Evolutionary conservation across 768 basidiomycete genomes (phyloP).

Genomic region (Flagelloscypha sp.): DNA sequence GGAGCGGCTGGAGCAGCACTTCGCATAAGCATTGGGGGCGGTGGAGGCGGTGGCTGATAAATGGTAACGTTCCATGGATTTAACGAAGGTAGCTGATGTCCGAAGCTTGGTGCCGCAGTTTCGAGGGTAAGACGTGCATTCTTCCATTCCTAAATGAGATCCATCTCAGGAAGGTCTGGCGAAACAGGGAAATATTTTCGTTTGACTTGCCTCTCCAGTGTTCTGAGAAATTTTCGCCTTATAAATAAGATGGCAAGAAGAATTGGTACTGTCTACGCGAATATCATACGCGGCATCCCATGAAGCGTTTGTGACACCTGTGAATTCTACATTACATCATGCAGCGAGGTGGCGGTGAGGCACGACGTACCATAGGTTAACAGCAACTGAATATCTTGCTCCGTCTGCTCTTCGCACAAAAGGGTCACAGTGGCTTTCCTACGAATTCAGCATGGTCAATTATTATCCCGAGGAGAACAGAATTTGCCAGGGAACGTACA

Average conservation of each 20-base stretch:
- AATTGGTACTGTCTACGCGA: conserved; percentile 7
- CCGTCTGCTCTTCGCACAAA: too few relatives aligned
- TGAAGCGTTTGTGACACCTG: conserved; percentile 5
- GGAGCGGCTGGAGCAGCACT: too few relatives aligned
- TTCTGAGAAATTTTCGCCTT: conserved; percentile 9
- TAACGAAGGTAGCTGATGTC: conserved; percentile 27
- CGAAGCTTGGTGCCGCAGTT: conserved; percentile 35
- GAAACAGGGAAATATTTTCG: neutral
- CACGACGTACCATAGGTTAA: conserved; percentile 16
- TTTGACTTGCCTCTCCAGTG: conserved; percentile 8
- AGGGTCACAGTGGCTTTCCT: too few relatives aligned
- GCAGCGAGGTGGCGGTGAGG: neutral
- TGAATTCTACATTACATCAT: neutral
- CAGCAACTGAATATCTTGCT: conserved; percentile 14
- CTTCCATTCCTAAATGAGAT: conserved; percentile 26
- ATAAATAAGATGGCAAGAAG: conserved; percentile 5
- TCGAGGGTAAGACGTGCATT: conserved; percentile 35
- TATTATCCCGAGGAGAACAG: too few relatives aligned
- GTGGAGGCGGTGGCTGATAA: conserved; percentile 8
- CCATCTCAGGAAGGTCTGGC: neutral
- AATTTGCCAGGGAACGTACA: too few relatives aligned
- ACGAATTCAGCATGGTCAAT: too few relatives aligned
- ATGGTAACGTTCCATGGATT: conserved; percentile 28
- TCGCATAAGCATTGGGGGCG: too few relatives aligned
- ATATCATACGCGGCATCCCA: conserved; percentile 10